Conservation (phyloP, 495 filamentous ascomycete species). For the Neurospora sp. region DNA sequence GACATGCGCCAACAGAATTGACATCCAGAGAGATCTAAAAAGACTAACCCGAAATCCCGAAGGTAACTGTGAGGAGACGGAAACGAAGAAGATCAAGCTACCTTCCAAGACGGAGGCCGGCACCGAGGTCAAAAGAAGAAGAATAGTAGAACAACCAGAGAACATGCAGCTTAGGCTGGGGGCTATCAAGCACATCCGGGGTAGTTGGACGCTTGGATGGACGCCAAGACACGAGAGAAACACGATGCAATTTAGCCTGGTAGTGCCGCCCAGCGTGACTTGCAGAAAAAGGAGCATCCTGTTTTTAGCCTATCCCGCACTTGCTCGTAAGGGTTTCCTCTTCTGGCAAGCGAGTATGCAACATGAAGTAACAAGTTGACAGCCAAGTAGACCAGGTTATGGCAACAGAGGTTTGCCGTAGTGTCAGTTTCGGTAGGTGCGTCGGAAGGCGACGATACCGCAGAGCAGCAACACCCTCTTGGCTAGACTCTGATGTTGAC, state of each 20-base stretch:
- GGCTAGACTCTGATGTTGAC: not conserved
- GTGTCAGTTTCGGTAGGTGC: constrained; percentile 1
- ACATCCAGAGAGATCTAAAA: not conserved
- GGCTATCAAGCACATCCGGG: not conserved
- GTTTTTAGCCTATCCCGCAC: no score
- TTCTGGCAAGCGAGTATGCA: not conserved
- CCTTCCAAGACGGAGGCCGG: not conserved
- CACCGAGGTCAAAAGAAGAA: not conserved
- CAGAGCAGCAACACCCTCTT: not conserved
- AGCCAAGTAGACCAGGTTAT: not conserved
- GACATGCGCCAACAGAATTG: not conserved
- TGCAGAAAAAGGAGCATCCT: not conserved
- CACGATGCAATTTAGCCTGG: constrained; percentile 2
- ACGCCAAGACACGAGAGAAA: not conserved
- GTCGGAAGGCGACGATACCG: not conserved
- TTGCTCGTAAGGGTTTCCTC: not conserved
- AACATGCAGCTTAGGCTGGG: not conserved
- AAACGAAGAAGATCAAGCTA: not conserved
- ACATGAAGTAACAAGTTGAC: not conserved
- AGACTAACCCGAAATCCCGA: not conserved
- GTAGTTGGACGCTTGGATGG: not conserved
- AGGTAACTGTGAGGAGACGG: not conserved
- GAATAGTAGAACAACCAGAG: not conserved
- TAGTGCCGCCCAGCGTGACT: not conserved
- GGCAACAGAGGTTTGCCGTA: not conserved